Percentiles rank a stretch among this genome's conserved stretches.
phyloP scores from a whole-genome alignment of 169 alveolate genomes.

The Theileria sp. region DNA sequence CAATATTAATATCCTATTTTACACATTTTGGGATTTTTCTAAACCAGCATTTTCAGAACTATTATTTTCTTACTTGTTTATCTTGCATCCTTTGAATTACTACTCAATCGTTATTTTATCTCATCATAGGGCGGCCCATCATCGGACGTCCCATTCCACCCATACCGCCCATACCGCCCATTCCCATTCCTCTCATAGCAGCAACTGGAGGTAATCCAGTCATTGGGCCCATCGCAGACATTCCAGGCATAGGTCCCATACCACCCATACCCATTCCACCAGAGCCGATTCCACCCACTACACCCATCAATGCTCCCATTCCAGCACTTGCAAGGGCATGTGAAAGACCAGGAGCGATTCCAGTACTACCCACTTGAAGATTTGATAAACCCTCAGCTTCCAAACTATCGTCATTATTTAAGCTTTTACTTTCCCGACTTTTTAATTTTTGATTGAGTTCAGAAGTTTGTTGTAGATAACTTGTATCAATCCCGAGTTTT shows the following conservation, averaged over 20 bases:
- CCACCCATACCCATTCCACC: background rate
- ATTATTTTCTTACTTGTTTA: background rate
- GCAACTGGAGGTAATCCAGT: background rate
- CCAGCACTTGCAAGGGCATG: background rate
- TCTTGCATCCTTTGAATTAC: background rate
- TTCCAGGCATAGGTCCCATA: background rate
- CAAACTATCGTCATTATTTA: background rate
- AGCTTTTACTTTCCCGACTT: background rate
- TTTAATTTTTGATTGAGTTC: background rate
- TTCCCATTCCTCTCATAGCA: background rate
- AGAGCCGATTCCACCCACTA: background rate
- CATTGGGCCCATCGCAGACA: background rate
- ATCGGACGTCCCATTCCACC: too few relatives aligned
- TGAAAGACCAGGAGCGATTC: background rate
- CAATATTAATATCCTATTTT: background rate
- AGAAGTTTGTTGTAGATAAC: slow-evolving; percentile 7
- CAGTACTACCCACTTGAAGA: slow-evolving; percentile 8
- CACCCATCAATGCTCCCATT: slow-evolving; percentile 7
- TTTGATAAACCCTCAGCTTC: background rate
- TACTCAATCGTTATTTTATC: background rate
- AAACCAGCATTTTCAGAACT: background rate
- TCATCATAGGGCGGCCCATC: background rate
- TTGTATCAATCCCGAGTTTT: background rate
- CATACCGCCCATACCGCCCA: background rate
- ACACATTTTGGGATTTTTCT: background rate